Conservation (phyloP, 2,329 filamentous ascomycete species). For the Chaetothyriales sp. region DNA sequence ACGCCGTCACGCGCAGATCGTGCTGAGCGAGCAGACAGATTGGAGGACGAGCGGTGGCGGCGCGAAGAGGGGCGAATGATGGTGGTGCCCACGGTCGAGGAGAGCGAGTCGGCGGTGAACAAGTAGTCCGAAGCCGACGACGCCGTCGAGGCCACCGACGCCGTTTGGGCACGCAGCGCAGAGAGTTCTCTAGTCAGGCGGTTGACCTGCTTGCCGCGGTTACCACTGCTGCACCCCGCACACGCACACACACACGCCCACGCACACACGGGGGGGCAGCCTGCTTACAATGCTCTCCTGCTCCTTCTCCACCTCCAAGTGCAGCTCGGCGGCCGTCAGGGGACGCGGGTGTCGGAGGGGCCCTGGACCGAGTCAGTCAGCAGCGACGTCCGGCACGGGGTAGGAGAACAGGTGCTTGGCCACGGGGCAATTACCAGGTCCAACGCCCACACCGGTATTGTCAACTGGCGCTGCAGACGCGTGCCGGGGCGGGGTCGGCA, state of each 20-base stretch:
- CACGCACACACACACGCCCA: neutral
- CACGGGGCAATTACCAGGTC: constrained; percentile 25
- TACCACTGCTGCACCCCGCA: neutral
- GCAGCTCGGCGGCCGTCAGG: constrained; percentile 75
- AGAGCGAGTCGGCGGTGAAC: constrained; percentile 19
- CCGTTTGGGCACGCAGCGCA: constrained; percentile 58
- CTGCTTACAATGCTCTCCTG: constrained; percentile 74
- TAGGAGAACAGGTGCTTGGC: too few species aligned
- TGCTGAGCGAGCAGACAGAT: constrained; percentile 34
- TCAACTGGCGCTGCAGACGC: constrained; percentile 18
- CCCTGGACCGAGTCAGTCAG: constrained; percentile 31
- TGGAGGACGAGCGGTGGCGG: constrained; percentile 44
- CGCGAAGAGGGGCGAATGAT: constrained; percentile 41
- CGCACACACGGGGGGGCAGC: neutral
- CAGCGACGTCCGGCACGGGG: neutral
- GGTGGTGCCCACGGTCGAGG: constrained; percentile 30
- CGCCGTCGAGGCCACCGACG: constrained; percentile 47
- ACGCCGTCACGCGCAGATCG: constrained; percentile 17
- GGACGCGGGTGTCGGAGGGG: constrained; percentile 77
- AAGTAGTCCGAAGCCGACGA: constrained; percentile 42
- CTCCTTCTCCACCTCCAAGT: constrained; percentile 82
- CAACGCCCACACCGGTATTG: constrained; percentile 25
- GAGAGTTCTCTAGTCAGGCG: constrained; percentile 80
- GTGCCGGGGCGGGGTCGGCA: constrained; percentile 19
- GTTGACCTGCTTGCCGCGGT: constrained; percentile 57